Conservation (phyloP, 305 asterid genomes). For the Coffea humblotiana region DNA sequence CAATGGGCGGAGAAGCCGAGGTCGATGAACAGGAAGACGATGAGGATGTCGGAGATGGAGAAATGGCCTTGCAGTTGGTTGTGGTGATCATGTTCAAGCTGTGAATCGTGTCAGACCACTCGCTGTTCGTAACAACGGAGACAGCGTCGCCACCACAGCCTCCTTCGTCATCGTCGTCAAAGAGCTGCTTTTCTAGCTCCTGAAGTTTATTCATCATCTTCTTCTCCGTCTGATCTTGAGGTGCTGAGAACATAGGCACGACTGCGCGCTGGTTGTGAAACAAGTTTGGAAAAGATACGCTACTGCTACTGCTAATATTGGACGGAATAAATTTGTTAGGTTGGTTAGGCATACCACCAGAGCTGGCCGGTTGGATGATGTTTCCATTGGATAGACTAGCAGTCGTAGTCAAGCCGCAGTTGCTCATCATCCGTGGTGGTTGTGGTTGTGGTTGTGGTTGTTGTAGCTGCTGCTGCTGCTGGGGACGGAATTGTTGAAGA, state of each 20-base stretch:
- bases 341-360: neutral
- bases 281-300: constrained; percentile 34
- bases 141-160: constrained; percentile 32
- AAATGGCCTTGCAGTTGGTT: constrained; percentile 29
- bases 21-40: constrained; percentile 82
- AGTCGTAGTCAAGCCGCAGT: neutral
- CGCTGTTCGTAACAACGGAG: constrained; percentile 66
- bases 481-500: constrained; percentile 46
- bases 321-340: constrained; percentile 20
- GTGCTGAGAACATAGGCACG: constrained; percentile 1
- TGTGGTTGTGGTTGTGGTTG: neutral
- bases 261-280: constrained; percentile 22
- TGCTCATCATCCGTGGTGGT: constrained; percentile 7
- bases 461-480: constrained; percentile 28
- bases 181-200: constrained; percentile 78
- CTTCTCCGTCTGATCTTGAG: constrained; percentile 38
- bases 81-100: constrained; percentile 37
- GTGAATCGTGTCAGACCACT: constrained; percentile 74
- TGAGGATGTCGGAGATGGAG: constrained; percentile 73
- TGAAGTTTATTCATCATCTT: constrained; percentile 59
- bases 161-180: constrained; percentile 66
- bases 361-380: constrained; percentile 1
- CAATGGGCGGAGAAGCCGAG: constrained; percentile 56
- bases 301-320: neutral
- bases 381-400: constrained; percentile 2